Evolutionary conservation across 257 asterid genomes (phyloP).

Genomic region (Solanum clarkiae): DNA sequence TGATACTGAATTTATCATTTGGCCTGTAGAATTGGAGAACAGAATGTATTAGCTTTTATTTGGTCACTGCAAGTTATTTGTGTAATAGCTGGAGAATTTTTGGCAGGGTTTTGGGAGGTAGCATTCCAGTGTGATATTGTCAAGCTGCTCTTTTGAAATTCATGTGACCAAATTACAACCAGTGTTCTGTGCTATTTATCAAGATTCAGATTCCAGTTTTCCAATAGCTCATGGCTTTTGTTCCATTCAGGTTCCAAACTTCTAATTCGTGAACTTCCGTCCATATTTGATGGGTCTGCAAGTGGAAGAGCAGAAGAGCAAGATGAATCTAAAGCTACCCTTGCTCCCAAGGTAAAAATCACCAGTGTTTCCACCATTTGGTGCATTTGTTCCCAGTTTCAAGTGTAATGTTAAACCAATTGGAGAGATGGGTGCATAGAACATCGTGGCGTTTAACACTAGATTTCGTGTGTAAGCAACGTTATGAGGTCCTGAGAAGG

Average conservation of each 20-base stretch:
- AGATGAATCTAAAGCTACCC: conserved; percentile 65
- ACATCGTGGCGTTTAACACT: neutral
- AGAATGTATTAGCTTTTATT: neutral
- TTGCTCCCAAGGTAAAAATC: conserved; percentile 75
- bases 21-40: neutral
- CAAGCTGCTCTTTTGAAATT: neutral
- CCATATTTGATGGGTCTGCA: conserved; percentile 81
- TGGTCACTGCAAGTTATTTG: neutral
- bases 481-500: neutral
- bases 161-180: neutral
- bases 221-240: neutral
- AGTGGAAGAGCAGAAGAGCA: conserved; percentile 56
- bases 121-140: neutral
- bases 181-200: neutral
- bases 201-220: neutral
- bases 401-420: neutral
- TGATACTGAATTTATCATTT: neutral
- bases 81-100: neutral
- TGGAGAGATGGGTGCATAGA: neutral
- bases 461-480: neutral
- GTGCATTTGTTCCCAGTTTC: neutral
- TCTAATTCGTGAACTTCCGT: conserved; percentile 74
- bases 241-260: conserved; percentile 63
- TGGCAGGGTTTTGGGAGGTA: neutral
- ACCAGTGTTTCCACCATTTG: neutral